Conservation (phyloP, 352 stramenopile genomes). For the Phytophthora chlamydospora region DNA sequence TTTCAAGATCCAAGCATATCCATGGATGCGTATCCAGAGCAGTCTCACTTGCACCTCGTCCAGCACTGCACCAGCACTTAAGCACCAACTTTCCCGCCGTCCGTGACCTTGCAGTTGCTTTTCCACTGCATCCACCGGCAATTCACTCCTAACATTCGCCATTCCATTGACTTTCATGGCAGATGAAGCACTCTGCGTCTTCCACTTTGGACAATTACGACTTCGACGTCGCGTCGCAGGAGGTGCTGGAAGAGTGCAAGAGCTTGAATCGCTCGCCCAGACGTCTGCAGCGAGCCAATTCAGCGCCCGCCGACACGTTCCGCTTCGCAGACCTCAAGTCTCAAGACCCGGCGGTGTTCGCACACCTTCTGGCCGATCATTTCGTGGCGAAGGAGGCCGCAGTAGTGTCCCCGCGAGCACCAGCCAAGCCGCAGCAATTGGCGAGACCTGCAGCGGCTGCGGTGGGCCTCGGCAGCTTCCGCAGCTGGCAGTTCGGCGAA, state of each 20-base stretch:
- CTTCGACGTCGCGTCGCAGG: conserved; percentile 23
- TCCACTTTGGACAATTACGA: conserved; percentile 11
- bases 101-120: not conserved
- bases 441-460: conserved; percentile 23
- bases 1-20: conserved; percentile 29
- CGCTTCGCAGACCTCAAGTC: conserved; percentile 22
- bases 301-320: conserved; percentile 1
- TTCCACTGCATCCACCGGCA: not conserved
- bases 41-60: conserved; percentile 6
- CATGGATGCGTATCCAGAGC: conserved; percentile 6
- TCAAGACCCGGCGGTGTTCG: conserved; percentile 31
- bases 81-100: not conserved
- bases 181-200: conserved; percentile 17
- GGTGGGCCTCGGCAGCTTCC: conserved; percentile 34
- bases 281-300: conserved; percentile 5
- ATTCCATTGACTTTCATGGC: not conserved
- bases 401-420: not conserved
- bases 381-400: conserved; percentile 29
- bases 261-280: conserved; percentile 5
- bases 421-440: conserved; percentile 10
- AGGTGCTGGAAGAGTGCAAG: conserved; percentile 19
- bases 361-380: conserved; percentile 33
- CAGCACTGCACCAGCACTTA: conserved; percentile 11
- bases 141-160: not conserved
- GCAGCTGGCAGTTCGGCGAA: conserved; percentile 34